Percentiles rank a stretch among this genome's conserved stretches.
Evolutionary conservation across 2,329 filamentous ascomycete species (phyloP).

Genomic region (Colletotrichum cordylinicola): DNA sequence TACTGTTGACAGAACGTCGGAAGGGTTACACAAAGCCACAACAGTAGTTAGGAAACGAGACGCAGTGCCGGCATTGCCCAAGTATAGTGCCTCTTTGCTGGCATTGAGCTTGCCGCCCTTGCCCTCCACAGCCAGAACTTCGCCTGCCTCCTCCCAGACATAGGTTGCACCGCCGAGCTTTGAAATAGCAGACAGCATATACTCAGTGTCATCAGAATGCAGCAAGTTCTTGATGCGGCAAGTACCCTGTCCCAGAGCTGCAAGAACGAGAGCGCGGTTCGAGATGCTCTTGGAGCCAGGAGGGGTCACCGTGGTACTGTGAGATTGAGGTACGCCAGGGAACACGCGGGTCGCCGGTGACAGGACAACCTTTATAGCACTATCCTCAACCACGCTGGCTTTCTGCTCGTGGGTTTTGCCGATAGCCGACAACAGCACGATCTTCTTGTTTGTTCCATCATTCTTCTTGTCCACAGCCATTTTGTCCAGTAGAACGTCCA

Average conservation of each 20-base stretch:
- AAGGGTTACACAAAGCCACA: conserved; percentile 78
- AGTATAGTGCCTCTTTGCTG: conserved; percentile 79
- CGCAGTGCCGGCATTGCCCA: conserved; percentile 95
- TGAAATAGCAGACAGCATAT: conserved; percentile 92
- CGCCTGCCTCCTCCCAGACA: conserved; percentile 93
- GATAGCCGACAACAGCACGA: conserved; percentile 90
- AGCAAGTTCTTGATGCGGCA: conserved; percentile 92
- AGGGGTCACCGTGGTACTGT: conserved; percentile 79
- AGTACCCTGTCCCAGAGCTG: conserved; percentile 84
- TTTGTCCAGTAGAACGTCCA: conserved; percentile 84
- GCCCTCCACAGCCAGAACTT: conserved; percentile 85
- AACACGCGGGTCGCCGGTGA: conserved; percentile 78
- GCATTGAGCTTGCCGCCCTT: conserved; percentile 87
- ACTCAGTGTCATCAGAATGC: conserved; percentile 96
- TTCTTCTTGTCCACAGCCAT: conserved; percentile 99
- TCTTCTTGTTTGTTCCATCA: conserved; percentile 91
- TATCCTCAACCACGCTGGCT: conserved; percentile 88
- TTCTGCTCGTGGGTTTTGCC: conserved; percentile 86
- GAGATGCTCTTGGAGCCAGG: conserved; percentile 98
- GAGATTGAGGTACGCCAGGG: conserved; percentile 70
- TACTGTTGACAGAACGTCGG: conserved; percentile 70
- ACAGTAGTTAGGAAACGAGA: conserved; percentile 95
- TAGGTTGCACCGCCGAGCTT: conserved; percentile 87
- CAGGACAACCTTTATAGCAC: conserved; percentile 81
- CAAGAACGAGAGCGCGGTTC: conserved; percentile 92